Conservation (phyloP, 305 asterid genomes). For the Solanum hybrid region DNA sequence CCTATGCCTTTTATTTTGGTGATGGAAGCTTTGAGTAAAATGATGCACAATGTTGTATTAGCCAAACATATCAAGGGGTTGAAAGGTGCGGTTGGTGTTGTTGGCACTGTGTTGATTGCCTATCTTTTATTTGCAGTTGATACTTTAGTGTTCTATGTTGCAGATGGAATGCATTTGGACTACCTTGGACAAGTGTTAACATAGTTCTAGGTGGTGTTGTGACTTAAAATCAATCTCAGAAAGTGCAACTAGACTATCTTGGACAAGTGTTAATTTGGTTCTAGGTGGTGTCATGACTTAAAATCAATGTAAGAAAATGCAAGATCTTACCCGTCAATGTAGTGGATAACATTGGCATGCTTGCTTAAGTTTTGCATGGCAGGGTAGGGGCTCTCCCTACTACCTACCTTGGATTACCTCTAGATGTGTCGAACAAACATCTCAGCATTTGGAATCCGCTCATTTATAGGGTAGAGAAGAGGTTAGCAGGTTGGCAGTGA, state of each 20-base stretch:
- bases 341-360: not conserved
- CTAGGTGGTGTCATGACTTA: not conserved
- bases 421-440: not conserved
- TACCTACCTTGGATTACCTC: not conserved
- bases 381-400: not conserved
- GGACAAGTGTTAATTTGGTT: not conserved
- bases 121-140: not conserved
- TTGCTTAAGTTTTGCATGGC: not conserved
- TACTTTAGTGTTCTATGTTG: not conserved
- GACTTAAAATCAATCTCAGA: not conserved
- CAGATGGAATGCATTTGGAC: not conserved
- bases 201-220: not conserved
- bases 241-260: not conserved
- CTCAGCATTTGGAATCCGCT: not conserved
- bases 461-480: not conserved
- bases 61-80: not conserved
- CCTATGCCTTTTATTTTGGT: not conserved
- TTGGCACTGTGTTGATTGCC: not conserved
- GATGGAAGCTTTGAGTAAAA: not conserved
- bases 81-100: not conserved
- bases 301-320: not conserved
- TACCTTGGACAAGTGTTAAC: not conserved
- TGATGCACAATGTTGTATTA: not conserved
- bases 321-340: not conserved
- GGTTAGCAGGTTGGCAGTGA: not conserved